Conservation (phyloP, 768 basidiomycete genomes). For the Leccinum rimulosum region DNA sequence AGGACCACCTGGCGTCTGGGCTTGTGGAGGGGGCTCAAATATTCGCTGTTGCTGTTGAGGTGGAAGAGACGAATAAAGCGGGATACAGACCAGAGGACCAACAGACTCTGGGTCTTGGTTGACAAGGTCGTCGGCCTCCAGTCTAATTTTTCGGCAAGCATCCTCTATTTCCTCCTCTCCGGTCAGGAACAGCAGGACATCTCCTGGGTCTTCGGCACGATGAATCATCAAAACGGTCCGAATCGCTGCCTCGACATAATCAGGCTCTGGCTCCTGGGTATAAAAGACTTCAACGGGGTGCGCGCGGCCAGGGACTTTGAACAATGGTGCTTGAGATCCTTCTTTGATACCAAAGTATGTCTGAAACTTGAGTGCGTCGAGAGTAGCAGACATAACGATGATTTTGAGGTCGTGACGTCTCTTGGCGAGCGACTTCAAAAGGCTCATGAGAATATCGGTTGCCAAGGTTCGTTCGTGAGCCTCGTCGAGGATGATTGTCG, state of each 20-base stretch:
- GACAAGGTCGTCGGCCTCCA: conserved; percentile 82
- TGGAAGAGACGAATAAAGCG: conserved; percentile 92
- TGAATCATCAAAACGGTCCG: conserved; percentile 97
- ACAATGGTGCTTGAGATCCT: conserved; percentile 60
- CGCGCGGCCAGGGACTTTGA: conserved; percentile 90
- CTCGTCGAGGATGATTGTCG: conserved; percentile 97
- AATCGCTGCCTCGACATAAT: conserved; percentile 97
- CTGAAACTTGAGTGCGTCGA: conserved; percentile 95
- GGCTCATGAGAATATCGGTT: conserved; percentile 97
- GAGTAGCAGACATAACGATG: conserved; percentile 97
- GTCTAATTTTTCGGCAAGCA: conserved; percentile 87
- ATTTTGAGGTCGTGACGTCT: conserved; percentile 88
- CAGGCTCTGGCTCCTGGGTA: conserved; percentile 87
- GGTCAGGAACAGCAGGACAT: conserved; percentile 92
- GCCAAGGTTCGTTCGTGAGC: conserved; percentile 98
- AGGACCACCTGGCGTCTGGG: conserved; percentile 62
- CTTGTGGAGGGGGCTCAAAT: conserved; percentile 76
- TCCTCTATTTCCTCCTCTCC: conserved; percentile 99
- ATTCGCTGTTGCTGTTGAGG: conserved; percentile 95
- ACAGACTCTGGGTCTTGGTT: conserved; percentile 70
- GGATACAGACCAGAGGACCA: conserved; percentile 87
- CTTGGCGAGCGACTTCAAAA: conserved; percentile 82
- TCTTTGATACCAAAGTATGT: conserved; percentile 74
- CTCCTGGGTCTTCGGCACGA: conserved; percentile 89
- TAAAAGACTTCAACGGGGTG: conserved; percentile 97